Base-by-base conservation (phyloP, 1,284 basidiomycete genomes). In the Sphaerobolus stellatus region DNA sequence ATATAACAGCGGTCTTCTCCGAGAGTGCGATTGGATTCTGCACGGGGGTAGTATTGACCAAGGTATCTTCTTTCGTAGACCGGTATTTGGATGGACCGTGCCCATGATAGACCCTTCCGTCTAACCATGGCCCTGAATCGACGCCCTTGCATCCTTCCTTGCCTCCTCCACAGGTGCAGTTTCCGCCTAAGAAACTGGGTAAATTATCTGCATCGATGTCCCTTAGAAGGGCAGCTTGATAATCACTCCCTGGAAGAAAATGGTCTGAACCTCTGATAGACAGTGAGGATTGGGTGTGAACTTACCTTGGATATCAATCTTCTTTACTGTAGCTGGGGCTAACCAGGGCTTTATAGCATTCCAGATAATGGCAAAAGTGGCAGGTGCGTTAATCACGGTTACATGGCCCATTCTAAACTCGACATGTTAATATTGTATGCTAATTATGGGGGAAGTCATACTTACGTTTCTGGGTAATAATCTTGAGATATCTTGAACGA, bases 401-500 rank as follows among this genome's bases (percentile, higher is more conserved):
- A 88, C 70, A 61, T 84, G 79, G 2, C 86, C 84, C 84, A 89
- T 86, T 4, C 83, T 84, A 56, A 9, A 28, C 30, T 41, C 30
- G 41, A n/a, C n/a, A 24, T 50, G 47, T 51, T 48, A 24, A 30
- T 14, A 43, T 5, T 38, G 27, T 29, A n/a, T 5, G 11, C 22
- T 27, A 5, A 11, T 2, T 27, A 31, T 8, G 31, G 24, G 28
- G 6, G 6, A 18, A 38, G 36, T 40, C 33, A 66, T 16, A 7
- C 80, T 57, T 63, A 88, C 86, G 83, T 84, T 66, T 89, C 86
- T 2, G 87, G 86, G 59, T 79, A 88, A 66, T 86, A 88, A 63
- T 87, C 85, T 67, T 89, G 86, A 1, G 86, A 86, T 48, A 89
- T 74, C 61, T 88, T 83, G 68, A 89, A 86, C 4, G 82, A 80